These are phyloP conservation scores for Dimocarpus longan DNA, from an alignment of 345 rosid species.

Conservation along the genomic window DNA sequence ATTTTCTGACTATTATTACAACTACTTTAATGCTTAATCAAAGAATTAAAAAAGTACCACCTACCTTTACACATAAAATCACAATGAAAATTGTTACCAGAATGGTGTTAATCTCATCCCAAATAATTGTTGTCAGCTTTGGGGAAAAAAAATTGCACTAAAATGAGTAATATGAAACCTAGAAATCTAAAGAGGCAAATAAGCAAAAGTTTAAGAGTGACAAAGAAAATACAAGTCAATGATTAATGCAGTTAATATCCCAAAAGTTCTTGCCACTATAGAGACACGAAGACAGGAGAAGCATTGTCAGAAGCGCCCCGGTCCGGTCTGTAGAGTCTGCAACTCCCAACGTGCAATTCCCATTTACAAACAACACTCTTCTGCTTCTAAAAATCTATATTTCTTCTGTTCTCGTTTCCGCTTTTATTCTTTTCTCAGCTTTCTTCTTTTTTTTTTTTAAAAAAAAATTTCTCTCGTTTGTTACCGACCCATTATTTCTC, in stretches of 20 bases:
- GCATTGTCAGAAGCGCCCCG: constrained; percentile 6
- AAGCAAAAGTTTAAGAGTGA: neutral
- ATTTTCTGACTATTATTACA: no score
- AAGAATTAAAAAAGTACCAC: no score
- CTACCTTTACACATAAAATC: no score
- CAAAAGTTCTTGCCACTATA: neutral
- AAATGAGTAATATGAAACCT: neutral
- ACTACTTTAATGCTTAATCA: no score
- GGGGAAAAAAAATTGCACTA: no score
- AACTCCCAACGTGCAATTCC: constrained; percentile 28
- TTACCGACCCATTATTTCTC: constrained; percentile 33
- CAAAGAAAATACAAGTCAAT: neutral
- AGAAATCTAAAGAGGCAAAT: neutral
- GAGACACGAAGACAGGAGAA: constrained; percentile 26
- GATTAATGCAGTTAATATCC: neutral
- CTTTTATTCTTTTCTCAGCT: neutral
- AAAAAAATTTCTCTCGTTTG: neutral
- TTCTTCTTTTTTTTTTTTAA: neutral
- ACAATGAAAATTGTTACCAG: no score
- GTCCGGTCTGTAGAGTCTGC: constrained; percentile 16
- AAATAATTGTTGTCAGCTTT: no score
- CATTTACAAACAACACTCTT: neutral
- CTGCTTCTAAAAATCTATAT: neutral
- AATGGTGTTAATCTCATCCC: no score
- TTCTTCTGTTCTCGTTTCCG: neutral